phyloP scores from a whole-genome alignment of 2,329 filamentous ascomycete genomes.

The Juglanconis juglandina region DNA sequence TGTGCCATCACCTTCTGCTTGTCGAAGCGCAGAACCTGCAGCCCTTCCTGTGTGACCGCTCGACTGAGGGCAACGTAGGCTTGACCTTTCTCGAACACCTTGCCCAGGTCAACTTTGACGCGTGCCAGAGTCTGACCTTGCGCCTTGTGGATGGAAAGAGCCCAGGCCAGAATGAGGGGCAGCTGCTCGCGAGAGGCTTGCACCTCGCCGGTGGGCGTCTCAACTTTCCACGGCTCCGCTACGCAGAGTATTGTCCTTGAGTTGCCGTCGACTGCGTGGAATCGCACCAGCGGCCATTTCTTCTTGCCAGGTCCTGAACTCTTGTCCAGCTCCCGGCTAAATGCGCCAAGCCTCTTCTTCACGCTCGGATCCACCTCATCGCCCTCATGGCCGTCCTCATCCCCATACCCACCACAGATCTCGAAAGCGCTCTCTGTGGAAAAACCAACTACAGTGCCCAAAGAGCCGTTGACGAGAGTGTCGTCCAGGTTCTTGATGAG shows the following conservation, averaged over 20 bases:
- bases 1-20: conserved; percentile 92
- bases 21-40: conserved; percentile 87
- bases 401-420: conserved; percentile 33
- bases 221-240: conserved; percentile 92
- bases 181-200: conserved; percentile 81
- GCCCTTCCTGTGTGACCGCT: conserved; percentile 79
- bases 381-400: conserved; percentile 29
- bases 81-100: conserved; percentile 94
- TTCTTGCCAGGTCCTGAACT: conserved; percentile 38
- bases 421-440: conserved; percentile 51
- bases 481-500: conserved; percentile 99
- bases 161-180: conserved; percentile 93
- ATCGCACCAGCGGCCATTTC: conserved; percentile 80
- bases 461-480: conserved; percentile 85
- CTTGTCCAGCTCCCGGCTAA: conserved; percentile 39
- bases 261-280: conserved; percentile 74
- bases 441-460: conserved; percentile 81
- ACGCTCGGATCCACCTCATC: conserved; percentile 36
- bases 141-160: conserved; percentile 94
- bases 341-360: conserved; percentile 55
- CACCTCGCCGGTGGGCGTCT: conserved; percentile 90
- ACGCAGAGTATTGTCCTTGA: conserved; percentile 75
- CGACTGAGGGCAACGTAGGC: conserved; percentile 95
- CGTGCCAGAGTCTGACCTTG: conserved; percentile 91
- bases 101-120: conserved; percentile 89